Conservation (phyloP, 257 asterid species). For the Jasminum sambac region DNA sequence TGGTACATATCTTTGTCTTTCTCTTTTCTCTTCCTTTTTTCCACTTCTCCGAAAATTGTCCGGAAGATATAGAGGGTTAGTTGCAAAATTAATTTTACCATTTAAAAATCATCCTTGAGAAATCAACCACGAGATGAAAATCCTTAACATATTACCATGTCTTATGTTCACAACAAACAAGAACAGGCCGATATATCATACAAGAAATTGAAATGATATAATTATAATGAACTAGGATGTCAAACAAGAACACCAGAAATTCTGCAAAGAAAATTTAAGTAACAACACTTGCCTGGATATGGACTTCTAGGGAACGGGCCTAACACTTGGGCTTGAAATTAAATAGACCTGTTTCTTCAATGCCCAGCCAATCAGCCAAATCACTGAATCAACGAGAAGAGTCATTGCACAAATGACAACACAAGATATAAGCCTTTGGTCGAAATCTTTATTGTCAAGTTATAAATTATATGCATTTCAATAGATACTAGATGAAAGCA, state of each 20-base stretch:
- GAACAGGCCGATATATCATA: neutral
- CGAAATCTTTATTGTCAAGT: neutral
- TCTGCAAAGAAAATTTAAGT: constrained; percentile 25
- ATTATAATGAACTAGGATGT: constrained; percentile 13
- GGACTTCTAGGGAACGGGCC: constrained; percentile 99
- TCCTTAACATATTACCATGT: neutral
- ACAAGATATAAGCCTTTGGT: neutral
- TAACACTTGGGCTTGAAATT: constrained; percentile 98
- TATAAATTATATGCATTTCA: neutral
- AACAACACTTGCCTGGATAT: constrained; percentile 81
- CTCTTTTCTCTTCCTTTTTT: neutral
- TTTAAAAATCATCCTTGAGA: neutral
- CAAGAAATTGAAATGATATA: neutral
- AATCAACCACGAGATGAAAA: constrained; percentile 3
- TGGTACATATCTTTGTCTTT: neutral
- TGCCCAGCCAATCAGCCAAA: constrained; percentile 99
- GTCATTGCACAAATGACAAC: constrained; percentile 3
- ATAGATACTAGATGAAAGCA: neutral
- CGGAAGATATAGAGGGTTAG: neutral
- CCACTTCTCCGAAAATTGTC: neutral
- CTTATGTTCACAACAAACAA: neutral
- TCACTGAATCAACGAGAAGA: constrained; percentile 51
- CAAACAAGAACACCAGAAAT: constrained; percentile 18
- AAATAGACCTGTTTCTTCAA: constrained; percentile 86
- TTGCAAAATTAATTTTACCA: neutral